Percentiles rank a stretch among this genome's conserved stretches.
These are phyloP conservation scores for Senna siamea DNA, from an alignment of 306 rosid genomes.

Conservation along the genomic window DNA sequence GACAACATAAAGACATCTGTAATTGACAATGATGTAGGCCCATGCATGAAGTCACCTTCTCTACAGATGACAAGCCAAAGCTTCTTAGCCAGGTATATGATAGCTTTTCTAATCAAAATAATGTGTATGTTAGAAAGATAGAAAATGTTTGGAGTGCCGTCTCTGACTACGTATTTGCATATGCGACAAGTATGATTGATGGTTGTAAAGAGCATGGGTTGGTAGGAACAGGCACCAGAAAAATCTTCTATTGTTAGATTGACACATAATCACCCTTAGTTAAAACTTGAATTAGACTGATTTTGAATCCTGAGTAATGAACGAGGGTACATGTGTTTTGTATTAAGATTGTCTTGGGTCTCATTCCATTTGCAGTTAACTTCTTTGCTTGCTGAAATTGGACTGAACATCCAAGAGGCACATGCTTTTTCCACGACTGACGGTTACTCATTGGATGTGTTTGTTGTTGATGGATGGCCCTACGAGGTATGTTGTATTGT, in stretches of 20 bases:
- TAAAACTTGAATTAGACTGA: conserved; percentile 28
- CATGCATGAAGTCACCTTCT: conserved; percentile 96
- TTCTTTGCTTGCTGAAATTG: conserved; percentile 94
- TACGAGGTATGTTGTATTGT: conserved; percentile 62
- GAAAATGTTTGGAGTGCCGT: conserved; percentile 10
- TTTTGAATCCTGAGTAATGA: conserved; percentile 18
- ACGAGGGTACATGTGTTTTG: conserved; percentile 6
- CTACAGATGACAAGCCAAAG: conserved; percentile 96
- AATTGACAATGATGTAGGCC: conserved; percentile 73
- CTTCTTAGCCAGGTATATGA: conserved; percentile 90
- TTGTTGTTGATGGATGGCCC: conserved; percentile 99
- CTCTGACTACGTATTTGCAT: background rate
- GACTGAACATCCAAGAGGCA: conserved; percentile 96
- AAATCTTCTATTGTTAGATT: conserved; percentile 4
- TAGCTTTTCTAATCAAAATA: conserved; percentile 23
- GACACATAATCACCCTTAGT: conserved; percentile 20
- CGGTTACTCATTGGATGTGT: conserved; percentile 95
- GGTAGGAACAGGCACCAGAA: conserved; percentile 10
- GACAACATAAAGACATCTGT: conserved; percentile 16
- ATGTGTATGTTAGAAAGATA: background rate
- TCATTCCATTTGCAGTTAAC: conserved; percentile 73
- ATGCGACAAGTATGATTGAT: conserved; percentile 5
- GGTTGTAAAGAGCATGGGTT: conserved; percentile 27
- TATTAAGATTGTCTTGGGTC: conserved; percentile 27
- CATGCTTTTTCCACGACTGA: conserved; percentile 95